Base-by-base conservation (phyloP, 1,284 basidiomycete species). In the Bjerkandera adusta region DNA sequence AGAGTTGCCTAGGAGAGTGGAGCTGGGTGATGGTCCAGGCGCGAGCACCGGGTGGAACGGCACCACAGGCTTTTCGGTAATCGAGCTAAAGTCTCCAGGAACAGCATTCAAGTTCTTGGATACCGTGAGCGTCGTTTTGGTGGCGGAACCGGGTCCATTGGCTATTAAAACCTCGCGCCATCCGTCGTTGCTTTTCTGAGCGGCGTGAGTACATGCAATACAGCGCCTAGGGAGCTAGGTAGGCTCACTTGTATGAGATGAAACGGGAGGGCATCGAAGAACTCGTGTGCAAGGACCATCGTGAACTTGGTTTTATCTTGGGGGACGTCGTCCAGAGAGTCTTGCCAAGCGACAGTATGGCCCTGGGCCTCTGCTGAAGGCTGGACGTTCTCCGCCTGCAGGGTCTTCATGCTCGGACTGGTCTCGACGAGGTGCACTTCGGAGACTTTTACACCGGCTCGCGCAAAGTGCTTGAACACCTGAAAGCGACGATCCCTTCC, bases 221-320 rank as follows among this genome's bases (percentile, higher is more conserved):
- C n/a, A n/a, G n/a, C n/a, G n/a, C n/a, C n/a, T n/a, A 6, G 21
- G 38, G 16, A 7, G 24, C 7, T 21, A 27, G 20, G 15, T 26
- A 11, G 16, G 61, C 70, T 11, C 56, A 92, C 92, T 72, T 97
- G 85, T 37, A 99, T 75, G 25, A 96, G 71, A 64, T 97, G 91
- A 40, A 97, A 85, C 0, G 96, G 96, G 40, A 99, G 73, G 0
- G 96, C 96, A 61, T 99, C 97, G 54, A 99, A 98, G 68, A 99
- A 97, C 63, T 99, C 97, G 64, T 99, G 96, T 0, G 96, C 97
- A 5, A 97, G 70, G 16, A 97, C 66, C 71, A 97, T 84, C 0
- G 93, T 97, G 65, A 86, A 98, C 33, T 68, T 71, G 13, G 79
- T 75, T 25, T 71, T 62, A 48, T 72, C 70, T 29, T 53, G 67